Conservation (phyloP, 2,329 filamentous ascomycete genomes). For the Dactylonectria estremocensis region DNA sequence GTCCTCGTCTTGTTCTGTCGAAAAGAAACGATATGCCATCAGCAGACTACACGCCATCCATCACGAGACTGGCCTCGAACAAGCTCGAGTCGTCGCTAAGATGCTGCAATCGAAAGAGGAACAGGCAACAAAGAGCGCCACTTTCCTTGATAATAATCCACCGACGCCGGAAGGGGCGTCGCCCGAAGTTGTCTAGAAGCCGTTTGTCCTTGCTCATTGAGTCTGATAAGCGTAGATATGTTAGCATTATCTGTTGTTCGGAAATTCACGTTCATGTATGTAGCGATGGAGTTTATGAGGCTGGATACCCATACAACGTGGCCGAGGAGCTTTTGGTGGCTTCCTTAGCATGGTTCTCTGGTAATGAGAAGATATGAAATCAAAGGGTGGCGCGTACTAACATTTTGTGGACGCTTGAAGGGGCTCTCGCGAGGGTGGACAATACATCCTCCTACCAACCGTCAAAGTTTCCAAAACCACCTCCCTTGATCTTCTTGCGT, state of each 20-base stretch:
- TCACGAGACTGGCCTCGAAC: constrained; percentile 61
- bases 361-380: constrained; percentile 28
- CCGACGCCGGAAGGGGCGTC: constrained; percentile 43
- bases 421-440: constrained; percentile 2
- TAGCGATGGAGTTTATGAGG: constrained; percentile 27
- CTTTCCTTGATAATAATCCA: constrained; percentile 45
- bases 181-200: constrained; percentile 48
- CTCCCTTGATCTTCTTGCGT: constrained; percentile 83
- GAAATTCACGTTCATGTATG: constrained; percentile 22
- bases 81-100: constrained; percentile 61
- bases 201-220: background rate
- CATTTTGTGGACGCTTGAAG: constrained; percentile 15
- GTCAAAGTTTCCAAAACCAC: constrained; percentile 96
- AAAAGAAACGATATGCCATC: constrained; percentile 61
- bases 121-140: constrained; percentile 10
- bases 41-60: constrained; percentile 62
- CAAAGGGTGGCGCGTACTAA: constrained; percentile 37
- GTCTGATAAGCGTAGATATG: constrained; percentile 4
- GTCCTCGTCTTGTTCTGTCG: constrained; percentile 60
- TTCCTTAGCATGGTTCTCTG: constrained; percentile 38
- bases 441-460: constrained; percentile 74
- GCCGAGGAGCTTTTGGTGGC: constrained; percentile 19
- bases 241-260: constrained; percentile 5
- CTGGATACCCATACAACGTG: constrained; percentile 27
- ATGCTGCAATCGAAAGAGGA: constrained; percentile 57